A percentile compares a stretch with the other conserved stretches of the same genome.
Evolutionary conservation across 192 early-diverging fungal genomes (phyloP).

Genomic region (Linnemannia hyalina): DNA sequence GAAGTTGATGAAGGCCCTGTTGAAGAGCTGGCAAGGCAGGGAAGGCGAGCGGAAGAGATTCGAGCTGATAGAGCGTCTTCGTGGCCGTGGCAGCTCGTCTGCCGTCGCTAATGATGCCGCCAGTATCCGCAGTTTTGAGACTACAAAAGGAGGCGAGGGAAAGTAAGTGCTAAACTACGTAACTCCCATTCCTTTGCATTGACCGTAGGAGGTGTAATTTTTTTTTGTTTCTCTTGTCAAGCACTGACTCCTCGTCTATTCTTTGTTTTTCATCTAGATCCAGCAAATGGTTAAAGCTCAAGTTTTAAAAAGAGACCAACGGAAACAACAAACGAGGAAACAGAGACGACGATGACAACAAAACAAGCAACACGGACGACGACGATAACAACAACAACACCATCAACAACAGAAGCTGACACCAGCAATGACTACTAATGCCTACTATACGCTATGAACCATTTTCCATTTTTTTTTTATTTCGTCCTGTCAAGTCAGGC

Average conservation of each 20-base stretch:
- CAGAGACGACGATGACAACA: neutral
- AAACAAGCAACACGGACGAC: neutral
- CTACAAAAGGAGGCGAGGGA: slow-evolving; percentile 18
- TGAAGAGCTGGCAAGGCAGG: slow-evolving; percentile 22
- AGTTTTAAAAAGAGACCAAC: slow-evolving; percentile 3
- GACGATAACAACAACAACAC: neutral
- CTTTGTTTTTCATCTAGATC: slow-evolving; percentile 1
- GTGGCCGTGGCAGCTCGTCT: neutral
- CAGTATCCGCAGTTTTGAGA: slow-evolving; percentile 20
- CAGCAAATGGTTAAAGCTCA: slow-evolving; percentile 28
- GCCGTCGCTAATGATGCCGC: neutral
- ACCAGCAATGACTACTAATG: neutral
- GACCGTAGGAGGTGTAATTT: neutral
- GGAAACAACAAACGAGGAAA: neutral
- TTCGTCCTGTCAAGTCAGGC: neutral
- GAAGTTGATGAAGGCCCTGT: slow-evolving; percentile 19
- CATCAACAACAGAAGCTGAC: neutral
- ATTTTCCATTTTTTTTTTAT: neutral
- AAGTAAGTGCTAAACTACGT: slow-evolving; percentile 1
- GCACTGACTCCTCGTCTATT: neutral
- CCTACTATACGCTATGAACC: neutral
- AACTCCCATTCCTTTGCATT: neutral
- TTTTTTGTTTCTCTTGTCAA: neutral
- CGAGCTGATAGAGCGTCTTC: slow-evolving; percentile 17
- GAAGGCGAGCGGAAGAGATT: slow-evolving; percentile 17